A percentile compares a stretch with the other conserved stretches of the same genome.
Evolutionary conservation across 805 yeast species (phyloP).

Genomic region (Starmera caribaea): DNA sequence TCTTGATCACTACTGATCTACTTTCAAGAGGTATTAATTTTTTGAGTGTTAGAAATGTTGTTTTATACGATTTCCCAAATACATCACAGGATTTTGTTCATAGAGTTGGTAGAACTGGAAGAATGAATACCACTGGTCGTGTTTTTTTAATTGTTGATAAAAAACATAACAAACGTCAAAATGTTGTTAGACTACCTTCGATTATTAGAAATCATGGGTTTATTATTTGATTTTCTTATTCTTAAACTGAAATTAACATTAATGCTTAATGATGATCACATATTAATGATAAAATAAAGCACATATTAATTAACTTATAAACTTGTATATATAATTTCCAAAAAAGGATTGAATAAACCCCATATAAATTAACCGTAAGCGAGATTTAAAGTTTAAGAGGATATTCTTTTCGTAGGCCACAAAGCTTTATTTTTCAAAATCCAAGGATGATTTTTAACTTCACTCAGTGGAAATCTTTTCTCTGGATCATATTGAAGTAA

Average conservation of each 20-base stretch:
- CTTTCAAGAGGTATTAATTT: conserved; percentile 88
- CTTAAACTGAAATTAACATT: neutral
- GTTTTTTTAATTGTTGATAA: conserved; percentile 73
- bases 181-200: conserved; percentile 75
- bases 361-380: no score
- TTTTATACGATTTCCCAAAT: conserved; percentile 78
- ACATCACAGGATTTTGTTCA: conserved; percentile 57
- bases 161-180: conserved; percentile 50
- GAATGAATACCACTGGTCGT: conserved; percentile 84
- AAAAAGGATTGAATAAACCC: no score
- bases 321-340: neutral
- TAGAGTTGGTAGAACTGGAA: conserved; percentile 88
- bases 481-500: conserved; percentile 63
- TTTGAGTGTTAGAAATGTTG: conserved; percentile 68
- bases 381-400: no score
- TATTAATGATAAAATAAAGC: neutral
- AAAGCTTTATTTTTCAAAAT: conserved; percentile 48
- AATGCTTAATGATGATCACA: neutral
- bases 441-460: conserved; percentile 79
- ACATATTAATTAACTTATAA: no score
- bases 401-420: conserved; percentile 37
- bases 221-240: conserved; percentile 2
- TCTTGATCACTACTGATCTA: conserved; percentile 80
- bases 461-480: conserved; percentile 49
- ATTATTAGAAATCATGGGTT: conserved; percentile 33